Evolutionary conservation across 2,329 filamentous ascomycete genomes (phyloP), one percentile per base, ranked within the genome.

Genomic region (Bipolaris gigantea): DNA sequence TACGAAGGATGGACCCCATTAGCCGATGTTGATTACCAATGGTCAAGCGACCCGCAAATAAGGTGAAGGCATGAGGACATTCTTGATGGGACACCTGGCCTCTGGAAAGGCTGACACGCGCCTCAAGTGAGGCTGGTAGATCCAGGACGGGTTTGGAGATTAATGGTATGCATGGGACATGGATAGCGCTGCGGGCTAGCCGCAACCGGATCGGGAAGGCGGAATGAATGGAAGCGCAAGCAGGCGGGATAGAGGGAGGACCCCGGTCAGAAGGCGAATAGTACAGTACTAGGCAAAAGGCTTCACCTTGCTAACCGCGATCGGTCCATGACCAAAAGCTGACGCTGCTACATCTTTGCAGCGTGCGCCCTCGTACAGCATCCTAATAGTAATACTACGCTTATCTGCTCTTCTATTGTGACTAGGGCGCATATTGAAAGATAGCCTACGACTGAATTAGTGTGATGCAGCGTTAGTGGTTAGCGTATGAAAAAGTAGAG

Each of bases 11-110:
- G 21, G 4, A 27, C 21, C 33, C 33, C n/a, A 46, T 33, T 46
- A 15, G n/a, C 33, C 25, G 33, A n/a, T n/a, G 5, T 36, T n/a
- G 21, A 30, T 51, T 51, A 18, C 15, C 25, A 47, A 23, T 5
- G 27, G 36, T 30, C 23, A 46, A 42, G 21, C 38, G 23, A 16
- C 21, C 18, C 33, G 21, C 33, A 23, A 36, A 34, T 30, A 21
- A 36, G 21, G 10, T 25, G 15, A 11, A 25, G n/a, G 23, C 36
- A n/a, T 27, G 19, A 13, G 13, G 16, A 23, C 10, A n/a, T 18
- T 11, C 13, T 19, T 25, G 32, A 43, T 15, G 36, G 61, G 66
- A 67, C 67, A 70, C 65, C 67, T 70, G 67, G 63, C 67, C 64
- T 67, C 50, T 25, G 41, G 10, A 30, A 19, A 19, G 35, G 56